phyloP scores from a whole-genome alignment of 768 basidiomycete genomes.

The Kwoniella dejecticola region DNA sequence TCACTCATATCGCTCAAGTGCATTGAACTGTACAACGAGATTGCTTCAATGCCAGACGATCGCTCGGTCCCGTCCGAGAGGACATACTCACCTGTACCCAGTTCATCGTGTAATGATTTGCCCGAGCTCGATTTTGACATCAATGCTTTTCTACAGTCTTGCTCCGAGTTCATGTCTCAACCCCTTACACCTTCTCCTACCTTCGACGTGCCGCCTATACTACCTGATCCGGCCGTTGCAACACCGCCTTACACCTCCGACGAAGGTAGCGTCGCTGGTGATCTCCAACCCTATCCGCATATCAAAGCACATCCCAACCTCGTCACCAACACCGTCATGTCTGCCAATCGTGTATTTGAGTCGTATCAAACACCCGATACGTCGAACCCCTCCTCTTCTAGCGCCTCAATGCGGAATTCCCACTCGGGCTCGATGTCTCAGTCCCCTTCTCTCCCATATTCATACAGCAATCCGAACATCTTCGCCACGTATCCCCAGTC shows the following conservation, averaged over 20 bases:
- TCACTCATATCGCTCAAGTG: no score
- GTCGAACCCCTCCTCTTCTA: constrained; percentile 1
- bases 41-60: no score
- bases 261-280: constrained; percentile 14
- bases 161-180: constrained; percentile 24
- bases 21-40: no score
- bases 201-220: constrained; percentile 13
- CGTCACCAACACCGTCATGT: neutral
- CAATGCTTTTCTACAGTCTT: constrained; percentile 17
- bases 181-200: constrained; percentile 21
- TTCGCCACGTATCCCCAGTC: constrained; percentile 17
- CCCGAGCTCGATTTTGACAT: constrained; percentile 16
- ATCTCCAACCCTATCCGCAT: neutral
- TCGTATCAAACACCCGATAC: neutral
- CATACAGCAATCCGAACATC: constrained; percentile 10
- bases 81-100: constrained; percentile 2
- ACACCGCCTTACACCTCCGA: constrained; percentile 24
- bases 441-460: constrained; percentile 6
- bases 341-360: neutral
- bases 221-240: constrained; percentile 10
- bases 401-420: neutral
- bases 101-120: constrained; percentile 7
- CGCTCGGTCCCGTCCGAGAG: no score
- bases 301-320: neutral
- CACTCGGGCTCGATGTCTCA: constrained; percentile 2